Base-by-base conservation (phyloP, 768 basidiomycete genomes). In the Hericium rajendrae region DNA sequence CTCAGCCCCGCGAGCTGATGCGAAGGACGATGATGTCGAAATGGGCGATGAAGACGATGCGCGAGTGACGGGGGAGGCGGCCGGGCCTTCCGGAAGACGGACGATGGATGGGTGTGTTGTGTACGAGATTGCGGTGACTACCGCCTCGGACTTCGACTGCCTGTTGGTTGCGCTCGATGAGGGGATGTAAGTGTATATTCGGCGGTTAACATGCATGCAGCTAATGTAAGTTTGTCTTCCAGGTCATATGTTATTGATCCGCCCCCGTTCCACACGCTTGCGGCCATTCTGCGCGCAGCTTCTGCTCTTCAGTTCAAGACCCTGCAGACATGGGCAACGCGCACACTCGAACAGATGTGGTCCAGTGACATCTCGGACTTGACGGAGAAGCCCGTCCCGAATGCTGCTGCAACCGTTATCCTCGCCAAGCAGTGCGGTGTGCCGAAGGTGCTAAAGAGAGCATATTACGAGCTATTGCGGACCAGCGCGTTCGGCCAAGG, bases 391-490 rank as follows among this genome's bases (percentile, higher is more conserved):
- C 40, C n/a, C 40, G 40, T 13, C 20, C 63, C 66, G 0, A 53
- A 67, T 37, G 71, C 73, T 2, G 66, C 64, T 1, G 66, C 66
- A 22, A 72, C 69, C 2, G 60, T 75, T 16, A 46, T 62, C 16
- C 65, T 76, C 15, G 72, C 70, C 15, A 67, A 67, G 11, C 18
- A 59, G 2, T 71, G 60, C 56, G 60, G 66, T 20, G 63, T 67
- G 2, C 59, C 66, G 8, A 40, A 46, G 1, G 66, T 75, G 22
- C 62, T 72, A 9, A 71, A 72, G 51, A 64, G 67, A 48, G 74
- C 74, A 1, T 74, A 71, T 54, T 76, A 77, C 58, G 74, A 77
- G 57, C 65, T 77, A 38, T 62, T 74, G 4, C 66, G 74, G 32
- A 60, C 59, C 12, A 52, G 64, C 9, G 64, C 58, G 13, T 70